Percentiles rank a stretch among this genome's conserved stretches.
These are phyloP conservation scores for Xylariomycetidae sp. DNA, from an alignment of 2,329 filamentous ascomycete species.

Conservation along the genomic window DNA sequence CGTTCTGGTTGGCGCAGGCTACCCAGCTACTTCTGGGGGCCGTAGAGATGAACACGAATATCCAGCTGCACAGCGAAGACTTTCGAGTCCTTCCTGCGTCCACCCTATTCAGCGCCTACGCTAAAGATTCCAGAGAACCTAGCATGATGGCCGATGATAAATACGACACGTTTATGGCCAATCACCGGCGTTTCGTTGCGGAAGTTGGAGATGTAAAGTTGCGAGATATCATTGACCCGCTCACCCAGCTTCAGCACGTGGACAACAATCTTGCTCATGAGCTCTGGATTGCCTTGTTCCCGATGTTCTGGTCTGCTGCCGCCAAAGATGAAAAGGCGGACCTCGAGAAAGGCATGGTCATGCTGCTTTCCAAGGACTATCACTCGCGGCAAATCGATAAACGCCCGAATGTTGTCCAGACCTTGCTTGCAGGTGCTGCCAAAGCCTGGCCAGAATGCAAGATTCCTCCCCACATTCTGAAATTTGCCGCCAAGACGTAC, in stretches of 20 bases:
- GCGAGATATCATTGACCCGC: slow-evolving; percentile 82
- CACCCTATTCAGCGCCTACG: slow-evolving; percentile 67
- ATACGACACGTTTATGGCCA: slow-evolving; percentile 72
- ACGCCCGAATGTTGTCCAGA: slow-evolving; percentile 91
- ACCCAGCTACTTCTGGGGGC: slow-evolving; percentile 89
- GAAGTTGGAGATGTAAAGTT: slow-evolving; percentile 84
- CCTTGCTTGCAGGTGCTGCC: slow-evolving; percentile 81
- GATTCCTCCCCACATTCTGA: slow-evolving; percentile 91
- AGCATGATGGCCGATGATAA: slow-evolving; percentile 75
- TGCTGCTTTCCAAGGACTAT: slow-evolving; percentile 88
- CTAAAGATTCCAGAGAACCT: slow-evolving; percentile 60
- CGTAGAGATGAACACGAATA: slow-evolving; percentile 75
- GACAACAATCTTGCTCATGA: slow-evolving; percentile 78
- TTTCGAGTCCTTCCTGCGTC: slow-evolving; percentile 74
- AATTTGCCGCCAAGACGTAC: slow-evolving; percentile 89
- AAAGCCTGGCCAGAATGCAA: slow-evolving; percentile 83
- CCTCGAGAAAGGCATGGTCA: slow-evolving; percentile 86
- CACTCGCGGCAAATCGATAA: slow-evolving; percentile 92
- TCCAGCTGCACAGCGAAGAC: slow-evolving; percentile 78
- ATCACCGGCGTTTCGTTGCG: slow-evolving; percentile 76
- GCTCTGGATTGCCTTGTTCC: slow-evolving; percentile 88
- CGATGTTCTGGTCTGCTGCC: slow-evolving; percentile 87
- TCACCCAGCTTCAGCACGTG: slow-evolving; percentile 87
- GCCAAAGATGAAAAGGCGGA: slow-evolving; percentile 84
- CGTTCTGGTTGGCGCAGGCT: slow-evolving; percentile 95